Evolutionary conservation across 805 yeast genomes (phyloP).

Genomic region (Diddensiella santjacobensis): DNA sequence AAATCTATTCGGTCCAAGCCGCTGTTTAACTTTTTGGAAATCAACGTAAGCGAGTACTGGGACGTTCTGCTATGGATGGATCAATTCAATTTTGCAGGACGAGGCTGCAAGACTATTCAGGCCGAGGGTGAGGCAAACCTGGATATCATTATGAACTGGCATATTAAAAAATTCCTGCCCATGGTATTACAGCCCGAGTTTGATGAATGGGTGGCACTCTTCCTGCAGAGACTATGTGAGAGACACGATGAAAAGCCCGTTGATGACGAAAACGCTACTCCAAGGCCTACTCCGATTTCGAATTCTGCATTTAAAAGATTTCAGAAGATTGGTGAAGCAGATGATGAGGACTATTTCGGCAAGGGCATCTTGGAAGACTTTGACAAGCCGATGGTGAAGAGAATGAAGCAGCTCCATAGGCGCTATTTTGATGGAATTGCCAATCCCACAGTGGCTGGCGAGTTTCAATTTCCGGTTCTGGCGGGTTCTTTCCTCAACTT

Average conservation of each 20-base stretch:
- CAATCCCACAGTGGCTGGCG: conserved; percentile 57
- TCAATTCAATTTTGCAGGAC: conserved; percentile 79
- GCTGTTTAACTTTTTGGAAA: conserved; percentile 74
- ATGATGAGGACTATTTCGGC: conserved; percentile 37
- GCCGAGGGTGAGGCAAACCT: conserved; percentile 7
- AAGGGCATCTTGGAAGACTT: conserved; percentile 42
- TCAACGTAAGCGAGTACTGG: conserved; percentile 77
- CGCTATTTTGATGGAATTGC: conserved; percentile 67
- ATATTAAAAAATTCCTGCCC: conserved; percentile 70
- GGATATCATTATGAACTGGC: conserved; percentile 67
- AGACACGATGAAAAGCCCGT: conserved; percentile 34
- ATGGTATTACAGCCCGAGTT: conserved; percentile 73
- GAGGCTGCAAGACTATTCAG: conserved; percentile 30
- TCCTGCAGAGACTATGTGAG: conserved; percentile 64
- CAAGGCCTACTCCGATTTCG: conserved; percentile 65
- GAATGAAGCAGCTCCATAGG: conserved; percentile 61
- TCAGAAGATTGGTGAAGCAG: conserved; percentile 33
- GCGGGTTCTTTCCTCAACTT: conserved; percentile 66
- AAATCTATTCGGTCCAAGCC: conserved; percentile 78
- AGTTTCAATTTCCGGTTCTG: conserved; percentile 67
- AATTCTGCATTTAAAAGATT: conserved; percentile 43
- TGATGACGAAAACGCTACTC: conserved; percentile 43
- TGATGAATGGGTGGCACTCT: conserved; percentile 78
- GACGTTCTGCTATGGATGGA: conserved; percentile 96
- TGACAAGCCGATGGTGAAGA: conserved; percentile 58